phyloP scores from a whole-genome alignment of 169 alveolate genomes.

The Perkinsus olseni region DNA sequence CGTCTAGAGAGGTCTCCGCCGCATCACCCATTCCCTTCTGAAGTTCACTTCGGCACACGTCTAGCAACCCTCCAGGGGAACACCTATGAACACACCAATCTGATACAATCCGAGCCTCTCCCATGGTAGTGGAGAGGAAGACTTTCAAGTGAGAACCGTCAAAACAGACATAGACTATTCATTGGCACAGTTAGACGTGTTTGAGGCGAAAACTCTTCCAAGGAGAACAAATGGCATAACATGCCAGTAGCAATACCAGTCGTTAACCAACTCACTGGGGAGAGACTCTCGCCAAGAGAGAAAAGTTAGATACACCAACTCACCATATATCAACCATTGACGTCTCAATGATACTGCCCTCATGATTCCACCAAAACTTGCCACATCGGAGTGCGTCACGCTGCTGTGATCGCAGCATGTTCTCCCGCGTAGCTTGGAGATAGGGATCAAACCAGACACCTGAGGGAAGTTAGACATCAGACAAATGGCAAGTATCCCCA shows the following conservation, averaged over 20 bases:
- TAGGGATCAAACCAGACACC: constrained; percentile 44
- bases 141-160: too few species aligned
- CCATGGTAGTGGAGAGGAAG: too few species aligned
- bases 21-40: not conserved
- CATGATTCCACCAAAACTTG: constrained; percentile 42
- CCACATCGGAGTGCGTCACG: constrained; percentile 46
- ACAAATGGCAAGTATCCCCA: not conserved
- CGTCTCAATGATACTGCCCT: not conserved
- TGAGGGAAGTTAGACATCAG: not conserved
- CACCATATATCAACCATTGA: not conserved
- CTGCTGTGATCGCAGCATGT: constrained; percentile 52
- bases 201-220: too few species aligned
- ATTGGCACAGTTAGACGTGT: not conserved
- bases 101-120: too few species aligned
- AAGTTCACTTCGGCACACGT: not conserved
- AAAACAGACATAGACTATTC: too few species aligned
- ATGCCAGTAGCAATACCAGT: too few species aligned
- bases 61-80: not conserved
- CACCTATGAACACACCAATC: not conserved
- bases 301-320: too few species aligned
- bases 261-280: too few species aligned
- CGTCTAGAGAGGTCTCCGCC: not conserved
- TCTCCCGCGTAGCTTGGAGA: constrained; percentile 53
- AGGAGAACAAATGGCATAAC: too few species aligned
- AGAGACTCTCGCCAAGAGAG: too few species aligned